Conservation (phyloP, 106 monocot species). For the Ottelia alismoides region DNA sequence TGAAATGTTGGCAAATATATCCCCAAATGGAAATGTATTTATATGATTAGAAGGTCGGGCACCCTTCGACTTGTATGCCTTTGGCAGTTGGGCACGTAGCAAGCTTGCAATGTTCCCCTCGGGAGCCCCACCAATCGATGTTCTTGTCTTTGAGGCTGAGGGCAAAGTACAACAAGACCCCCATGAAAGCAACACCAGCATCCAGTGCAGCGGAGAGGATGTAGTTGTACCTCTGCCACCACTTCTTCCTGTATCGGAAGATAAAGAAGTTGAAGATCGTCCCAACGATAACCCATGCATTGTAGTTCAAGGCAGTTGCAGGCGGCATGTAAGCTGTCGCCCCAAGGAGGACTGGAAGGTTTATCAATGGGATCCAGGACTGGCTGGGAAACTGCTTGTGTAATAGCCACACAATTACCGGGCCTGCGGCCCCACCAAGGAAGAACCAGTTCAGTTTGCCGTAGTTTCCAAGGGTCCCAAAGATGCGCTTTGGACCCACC, state of each 20-base stretch:
- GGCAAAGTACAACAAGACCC: constrained; percentile 47
- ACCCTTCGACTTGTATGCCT: constrained; percentile 32
- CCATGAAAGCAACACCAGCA: constrained; percentile 69
- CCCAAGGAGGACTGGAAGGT: constrained; percentile 76
- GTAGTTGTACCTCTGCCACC: constrained; percentile 82
- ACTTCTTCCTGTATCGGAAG: constrained; percentile 61
- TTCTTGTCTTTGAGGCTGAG: constrained; percentile 32
- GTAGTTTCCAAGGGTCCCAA: constrained; percentile 51
- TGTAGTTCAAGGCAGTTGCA: constrained; percentile 74
- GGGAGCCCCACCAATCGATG: constrained; percentile 48
- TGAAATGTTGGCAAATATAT: too few relatives aligned
- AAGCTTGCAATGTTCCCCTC: constrained; percentile 54
- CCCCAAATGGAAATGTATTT: too few relatives aligned
- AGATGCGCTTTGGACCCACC: constrained; percentile 48
- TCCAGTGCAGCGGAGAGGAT: constrained; percentile 62
- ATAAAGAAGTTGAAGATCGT: constrained; percentile 87
- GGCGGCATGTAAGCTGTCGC: constrained; percentile 86
- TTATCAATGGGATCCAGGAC: constrained; percentile 65
- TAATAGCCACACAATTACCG: constrained; percentile 71
- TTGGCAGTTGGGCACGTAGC: constrained; percentile 49
- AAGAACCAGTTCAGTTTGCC: constrained; percentile 76
- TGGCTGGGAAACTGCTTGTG: constrained; percentile 58
- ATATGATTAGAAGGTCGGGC: constrained; percentile 26
- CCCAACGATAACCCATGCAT: constrained; percentile 44
- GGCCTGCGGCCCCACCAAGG: constrained; percentile 51